Conservation (phyloP, 768 basidiomycete species). For the Solioccasus polychromus region DNA sequence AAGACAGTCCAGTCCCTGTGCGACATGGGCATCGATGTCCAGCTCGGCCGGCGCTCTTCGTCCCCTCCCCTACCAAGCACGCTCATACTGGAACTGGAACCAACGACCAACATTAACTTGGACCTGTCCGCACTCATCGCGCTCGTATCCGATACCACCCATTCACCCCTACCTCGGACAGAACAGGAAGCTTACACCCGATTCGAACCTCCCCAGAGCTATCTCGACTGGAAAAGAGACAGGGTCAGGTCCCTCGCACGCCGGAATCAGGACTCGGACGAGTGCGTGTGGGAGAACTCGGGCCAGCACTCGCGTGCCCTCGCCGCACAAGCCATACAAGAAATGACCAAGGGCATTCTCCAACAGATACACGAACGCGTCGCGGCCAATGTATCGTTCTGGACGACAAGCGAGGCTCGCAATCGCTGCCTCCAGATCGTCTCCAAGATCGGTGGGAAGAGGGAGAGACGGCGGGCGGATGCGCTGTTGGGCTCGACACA, state of each 20-base stretch:
- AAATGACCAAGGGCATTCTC: conserved; percentile 58
- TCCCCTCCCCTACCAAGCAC: background rate
- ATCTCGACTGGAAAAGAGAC: conserved; percentile 58
- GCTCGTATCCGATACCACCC: conserved; percentile 78
- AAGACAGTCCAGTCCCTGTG: conserved; percentile 55
- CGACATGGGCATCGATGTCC: conserved; percentile 62
- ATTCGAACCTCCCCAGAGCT: conserved; percentile 58
- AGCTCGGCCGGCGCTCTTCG: conserved; percentile 55
- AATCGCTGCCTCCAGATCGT: conserved; percentile 75
- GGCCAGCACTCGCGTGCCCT: conserved; percentile 68
- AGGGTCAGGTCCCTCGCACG: conserved; percentile 9
- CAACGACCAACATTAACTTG: conserved; percentile 66
- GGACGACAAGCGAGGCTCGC: conserved; percentile 77
- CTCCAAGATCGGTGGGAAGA: conserved; percentile 71
- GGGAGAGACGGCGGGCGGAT: conserved; percentile 60
- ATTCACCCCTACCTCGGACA: conserved; percentile 58
- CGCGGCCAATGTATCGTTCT: conserved; percentile 55
- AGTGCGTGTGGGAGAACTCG: conserved; percentile 29
- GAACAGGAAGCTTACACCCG: conserved; percentile 57
- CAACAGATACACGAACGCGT: no score
- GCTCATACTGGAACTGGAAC: conserved; percentile 28
- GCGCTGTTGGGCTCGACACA: conserved; percentile 49
- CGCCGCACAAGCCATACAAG: conserved; percentile 68
- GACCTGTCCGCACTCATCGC: conserved; percentile 86
- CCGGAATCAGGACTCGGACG: conserved; percentile 1